phyloP scores from a whole-genome alignment of 371 early-diverging fungal genomes.

The Rhizopus stolonifer region DNA sequence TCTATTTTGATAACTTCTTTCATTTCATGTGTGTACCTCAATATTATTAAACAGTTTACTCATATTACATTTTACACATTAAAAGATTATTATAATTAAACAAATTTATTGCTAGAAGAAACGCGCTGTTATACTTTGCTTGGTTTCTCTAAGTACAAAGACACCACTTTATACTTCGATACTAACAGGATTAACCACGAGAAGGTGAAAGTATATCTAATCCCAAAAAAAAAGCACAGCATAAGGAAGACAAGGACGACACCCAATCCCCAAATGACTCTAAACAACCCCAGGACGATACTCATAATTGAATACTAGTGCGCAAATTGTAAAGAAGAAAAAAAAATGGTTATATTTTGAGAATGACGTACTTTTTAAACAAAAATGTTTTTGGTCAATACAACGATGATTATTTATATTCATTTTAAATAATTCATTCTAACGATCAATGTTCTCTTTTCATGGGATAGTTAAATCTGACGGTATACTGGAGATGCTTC shows the following conservation, averaged over 20 bases:
- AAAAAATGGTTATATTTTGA: too few relatives aligned
- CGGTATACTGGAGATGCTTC: too few relatives aligned
- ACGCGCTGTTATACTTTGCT: slow-evolving; percentile 10
- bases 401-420: too few relatives aligned
- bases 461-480: too few relatives aligned
- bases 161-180: slow-evolving; percentile 15
- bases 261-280: slow-evolving; percentile 15
- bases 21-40: slow-evolving; percentile 3
- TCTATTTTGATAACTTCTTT: slow-evolving; percentile 5
- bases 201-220: slow-evolving; percentile 12
- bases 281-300: slow-evolving; percentile 2
- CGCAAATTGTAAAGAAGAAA: too few relatives aligned
- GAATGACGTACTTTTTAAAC: too few relatives aligned
- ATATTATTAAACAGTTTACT: background rate
- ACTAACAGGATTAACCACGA: slow-evolving; percentile 17
- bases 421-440: too few relatives aligned
- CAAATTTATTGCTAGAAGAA: slow-evolving; percentile 3
- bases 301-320: slow-evolving; percentile 1
- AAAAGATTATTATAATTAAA: background rate
- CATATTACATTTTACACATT: slow-evolving; percentile 1
- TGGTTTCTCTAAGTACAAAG: slow-evolving; percentile 18
- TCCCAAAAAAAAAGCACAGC: slow-evolving; percentile 16
- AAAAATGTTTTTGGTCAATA: too few relatives aligned
- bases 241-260: slow-evolving; percentile 12
- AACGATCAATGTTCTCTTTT: too few relatives aligned